These are phyloP conservation scores for Eucalyptus melliodora DNA, from an alignment of 345 rosid species.

Conservation along the genomic window DNA sequence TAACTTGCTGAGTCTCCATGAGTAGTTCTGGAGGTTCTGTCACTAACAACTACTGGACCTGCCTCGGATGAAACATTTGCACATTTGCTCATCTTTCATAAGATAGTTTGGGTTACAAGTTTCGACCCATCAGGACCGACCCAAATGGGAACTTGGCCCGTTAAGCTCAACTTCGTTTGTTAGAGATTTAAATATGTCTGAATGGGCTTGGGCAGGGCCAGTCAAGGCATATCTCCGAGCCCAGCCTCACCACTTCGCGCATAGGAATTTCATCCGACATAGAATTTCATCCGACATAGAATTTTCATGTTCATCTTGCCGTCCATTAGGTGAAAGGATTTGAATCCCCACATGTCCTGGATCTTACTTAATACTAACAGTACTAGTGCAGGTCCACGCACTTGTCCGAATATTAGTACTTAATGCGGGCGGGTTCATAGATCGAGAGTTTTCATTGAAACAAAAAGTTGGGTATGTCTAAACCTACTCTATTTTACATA, in stretches of 20 bases:
- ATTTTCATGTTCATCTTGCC: background rate
- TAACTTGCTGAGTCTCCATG: background rate
- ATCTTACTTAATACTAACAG: background rate
- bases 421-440: fast-evolving
- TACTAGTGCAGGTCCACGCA: background rate
- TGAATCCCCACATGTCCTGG: background rate
- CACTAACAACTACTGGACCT: background rate
- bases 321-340: background rate
- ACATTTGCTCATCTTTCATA: background rate
- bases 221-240: background rate
- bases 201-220: background rate
- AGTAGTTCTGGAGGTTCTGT: background rate
- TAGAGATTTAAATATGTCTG: background rate
- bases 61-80: background rate
- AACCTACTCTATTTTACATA: background rate
- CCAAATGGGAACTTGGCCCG: background rate
- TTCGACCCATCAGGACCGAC: background rate
- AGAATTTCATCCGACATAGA: background rate
- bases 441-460: background rate
- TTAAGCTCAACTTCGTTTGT: background rate
- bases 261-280: background rate
- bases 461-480: background rate
- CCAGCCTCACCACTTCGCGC: background rate
- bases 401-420: background rate
- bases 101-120: background rate